Evolutionary conservation across 2,329 filamentous ascomycete species (phyloP), one percentile per base, ranked within the genome.

Genomic region (Plenodomus lindquistii): DNA sequence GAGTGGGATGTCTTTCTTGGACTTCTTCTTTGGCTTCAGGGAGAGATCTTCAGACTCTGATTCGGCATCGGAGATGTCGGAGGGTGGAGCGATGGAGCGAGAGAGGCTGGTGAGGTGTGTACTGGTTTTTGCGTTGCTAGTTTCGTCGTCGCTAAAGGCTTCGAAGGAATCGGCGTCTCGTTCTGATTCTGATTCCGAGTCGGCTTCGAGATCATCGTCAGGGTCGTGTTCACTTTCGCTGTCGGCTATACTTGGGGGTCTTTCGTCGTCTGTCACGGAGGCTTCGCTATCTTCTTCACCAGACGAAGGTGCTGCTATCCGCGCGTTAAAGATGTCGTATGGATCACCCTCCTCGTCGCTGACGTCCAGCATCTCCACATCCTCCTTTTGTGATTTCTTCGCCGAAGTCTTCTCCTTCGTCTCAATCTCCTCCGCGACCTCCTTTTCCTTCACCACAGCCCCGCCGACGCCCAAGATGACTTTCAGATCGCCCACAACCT

Each of bases 401-500:
- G 44, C 40, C 37, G 58, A 61, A 40, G 63, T 64, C 40, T 63
- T 42, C 37, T 55, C 41, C 44, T 57, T 46, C 20, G 37, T 42
- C 1, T 20, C 13, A 13, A 10, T 18, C 40, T 52, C 27, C 20
- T 62, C 51, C 22, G 34, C 49, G 0, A 36, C 48, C 11, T 54
- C 54, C 46, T 58, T 52, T 18, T 17, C 18, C 17, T 48, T 49
- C 16, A 22, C 39, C 7, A 17, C 46, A 13, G 18, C 42, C 27
- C 46, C 53, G 1, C 24, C 47, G 16, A 38, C 50, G 4, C 51
- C 59, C 22, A 78, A 59, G 34, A 75, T 73, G 2, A 42, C 55
- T 59, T 75, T 74, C 46, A 79, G 57, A 27, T 74, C 74, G 3
- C 66, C 67, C 24, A 77, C 55, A 20, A 79, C 72, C 29, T 73